Base-by-base conservation (phyloP, 148 eudicot genomes). In the Chenopodium suecicum region DNA sequence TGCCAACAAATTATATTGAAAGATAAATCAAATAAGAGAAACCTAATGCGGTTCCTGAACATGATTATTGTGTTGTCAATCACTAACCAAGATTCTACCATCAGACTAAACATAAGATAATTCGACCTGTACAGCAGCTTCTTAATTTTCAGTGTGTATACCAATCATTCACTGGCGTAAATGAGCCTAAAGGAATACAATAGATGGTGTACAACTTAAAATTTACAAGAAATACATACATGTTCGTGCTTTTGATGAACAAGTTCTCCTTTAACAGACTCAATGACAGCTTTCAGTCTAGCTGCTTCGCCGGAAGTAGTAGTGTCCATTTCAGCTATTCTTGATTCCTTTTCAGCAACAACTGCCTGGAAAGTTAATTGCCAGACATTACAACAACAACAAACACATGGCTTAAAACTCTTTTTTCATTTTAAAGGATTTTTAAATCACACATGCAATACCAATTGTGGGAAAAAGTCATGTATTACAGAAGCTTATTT, bases 311-410 rank as follows among this genome's bases (percentile, higher is more conserved):
- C 99, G 81, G 93, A 92, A 52, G 91, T 91, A 84, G 98, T 97
- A 67, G 98, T 97, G 84, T 97, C 99, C 93, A 97, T 89, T 88
- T 97, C 97, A 84, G 99, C 98, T 82, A 97, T 89, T 82, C 91
- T 91, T 78, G 97, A 89, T 80, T 94, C 98, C 79, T 88, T 92
- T 80, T 92, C 98, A 66, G 92, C 95, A 84, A 97, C 85, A 67
- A 89, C 27, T 66, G 85, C 94, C 99, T 97, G 90, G 44, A 81
- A 68, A 73, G 74, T 79, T 41, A 80, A 34, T 14, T 65, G 80
- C 72, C 75, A n/a, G 20, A 27, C 60, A 81, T 73, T 47, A 66
- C 31, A 78, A 46, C 44, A 41, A 41, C 44, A 41, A 4, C 44
- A 41, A 41, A 41, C 5, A 41, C 5, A 41, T 41, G 44, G 44